Evolutionary conservation across 768 basidiomycete species (phyloP).

Genomic region (Daedaleopsis sinensis): DNA sequence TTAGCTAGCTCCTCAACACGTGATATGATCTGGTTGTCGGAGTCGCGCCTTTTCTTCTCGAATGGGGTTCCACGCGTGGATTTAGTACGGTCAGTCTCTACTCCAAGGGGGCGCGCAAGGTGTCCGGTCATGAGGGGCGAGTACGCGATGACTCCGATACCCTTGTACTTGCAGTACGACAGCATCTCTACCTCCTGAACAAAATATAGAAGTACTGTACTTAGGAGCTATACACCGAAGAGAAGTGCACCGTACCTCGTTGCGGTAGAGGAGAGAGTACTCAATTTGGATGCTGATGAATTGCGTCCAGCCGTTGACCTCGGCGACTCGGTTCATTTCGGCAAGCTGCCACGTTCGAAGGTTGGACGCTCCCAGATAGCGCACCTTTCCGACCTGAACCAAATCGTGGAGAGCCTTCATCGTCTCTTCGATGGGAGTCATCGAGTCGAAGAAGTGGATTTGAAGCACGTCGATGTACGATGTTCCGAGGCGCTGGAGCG

Average conservation of each 20-base stretch:
- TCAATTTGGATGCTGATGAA: conserved; percentile 62
- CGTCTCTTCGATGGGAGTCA: conserved; percentile 44
- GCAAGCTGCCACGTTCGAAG: conserved; percentile 38
- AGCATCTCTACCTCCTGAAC: conserved; percentile 53
- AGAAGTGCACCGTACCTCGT: no score
- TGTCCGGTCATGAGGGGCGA: conserved; percentile 44
- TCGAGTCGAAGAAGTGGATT: conserved; percentile 45
- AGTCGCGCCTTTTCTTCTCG: conserved; percentile 31
- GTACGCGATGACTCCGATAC: conserved; percentile 58
- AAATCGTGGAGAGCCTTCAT: conserved; percentile 57
- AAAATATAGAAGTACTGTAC: no score
- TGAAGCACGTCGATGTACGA: conserved; percentile 46
- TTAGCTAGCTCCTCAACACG: conserved; percentile 46
- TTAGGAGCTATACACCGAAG: no score
- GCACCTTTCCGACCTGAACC: conserved; percentile 48
- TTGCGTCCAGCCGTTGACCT: conserved; percentile 49
- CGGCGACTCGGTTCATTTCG: conserved; percentile 46
- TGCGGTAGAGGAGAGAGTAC: conserved; percentile 56
- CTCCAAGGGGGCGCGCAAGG: conserved; percentile 41
- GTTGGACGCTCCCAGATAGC: conserved; percentile 47
- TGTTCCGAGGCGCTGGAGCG: conserved; percentile 39
- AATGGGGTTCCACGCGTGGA: conserved; percentile 24
- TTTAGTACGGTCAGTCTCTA: conserved; percentile 26
- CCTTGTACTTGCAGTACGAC: conserved; percentile 48
- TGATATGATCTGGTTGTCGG: conserved; percentile 39